Percentiles rank a stretch among this genome's conserved stretches.
Conservation (phyloP, 2,329 filamentous ascomycete species). For the Colletotrichum lupini region DNA sequence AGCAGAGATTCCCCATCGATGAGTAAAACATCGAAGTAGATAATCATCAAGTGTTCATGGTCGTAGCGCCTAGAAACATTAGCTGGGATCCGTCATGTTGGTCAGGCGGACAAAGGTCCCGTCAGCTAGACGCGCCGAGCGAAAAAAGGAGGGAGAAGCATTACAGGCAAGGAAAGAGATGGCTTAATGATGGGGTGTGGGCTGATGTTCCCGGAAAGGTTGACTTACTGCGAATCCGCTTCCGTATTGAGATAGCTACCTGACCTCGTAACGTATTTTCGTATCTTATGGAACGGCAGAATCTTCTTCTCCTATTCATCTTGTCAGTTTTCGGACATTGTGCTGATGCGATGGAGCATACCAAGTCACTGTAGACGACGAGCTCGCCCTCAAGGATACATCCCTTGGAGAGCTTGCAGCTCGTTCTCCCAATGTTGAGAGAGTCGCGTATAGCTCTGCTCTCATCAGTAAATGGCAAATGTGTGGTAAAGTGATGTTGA, state of each 20-base stretch:
- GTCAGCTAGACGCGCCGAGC: not conserved
- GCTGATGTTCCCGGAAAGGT: not conserved
- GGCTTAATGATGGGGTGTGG: not conserved
- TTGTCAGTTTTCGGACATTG: slow-evolving; percentile 34
- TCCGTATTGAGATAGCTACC: slow-evolving; percentile 76
- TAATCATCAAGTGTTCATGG: slow-evolving; percentile 69
- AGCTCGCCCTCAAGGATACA: slow-evolving; percentile 90
- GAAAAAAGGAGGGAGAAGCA: not conserved
- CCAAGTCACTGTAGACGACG: slow-evolving; percentile 78
- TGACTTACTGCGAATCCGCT: slow-evolving; percentile 73
- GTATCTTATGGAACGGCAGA: slow-evolving; percentile 82
- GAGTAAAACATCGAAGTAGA: slow-evolving; percentile 69
- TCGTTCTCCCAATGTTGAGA: slow-evolving; percentile 67
- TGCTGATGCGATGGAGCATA: slow-evolving; percentile 39
- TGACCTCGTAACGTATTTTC: slow-evolving; percentile 81
- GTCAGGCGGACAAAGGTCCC: too few relatives aligned
- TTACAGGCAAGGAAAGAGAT: not conserved
- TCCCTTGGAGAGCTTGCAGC: slow-evolving; percentile 68
- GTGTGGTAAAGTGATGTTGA: not conserved
- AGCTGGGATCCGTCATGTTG: slow-evolving; percentile 25
- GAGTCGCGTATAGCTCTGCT: slow-evolving; percentile 69
- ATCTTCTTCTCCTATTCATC: slow-evolving; percentile 64
- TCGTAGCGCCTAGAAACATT: slow-evolving; percentile 53
- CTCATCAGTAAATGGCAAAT: slow-evolving; percentile 30
- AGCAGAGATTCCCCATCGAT: slow-evolving; percentile 65